Evolutionary conservation across 2,329 filamentous ascomycete species (phyloP).

Genomic region (Pezicula carpinea): DNA sequence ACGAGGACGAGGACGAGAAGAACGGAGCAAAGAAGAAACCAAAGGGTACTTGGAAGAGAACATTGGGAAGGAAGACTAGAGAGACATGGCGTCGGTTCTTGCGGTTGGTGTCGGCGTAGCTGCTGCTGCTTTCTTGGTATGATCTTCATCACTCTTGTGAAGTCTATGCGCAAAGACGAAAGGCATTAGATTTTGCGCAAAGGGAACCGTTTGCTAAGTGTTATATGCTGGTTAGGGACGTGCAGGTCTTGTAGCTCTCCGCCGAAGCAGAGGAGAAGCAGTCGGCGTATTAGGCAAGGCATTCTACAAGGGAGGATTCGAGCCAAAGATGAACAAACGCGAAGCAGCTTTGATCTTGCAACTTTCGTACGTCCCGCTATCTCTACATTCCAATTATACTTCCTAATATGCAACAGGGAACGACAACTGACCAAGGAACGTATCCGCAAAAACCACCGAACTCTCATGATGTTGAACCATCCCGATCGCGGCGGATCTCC

Average conservation of each 20-base stretch:
- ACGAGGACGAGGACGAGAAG: no score
- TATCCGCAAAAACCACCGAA: constrained; percentile 90
- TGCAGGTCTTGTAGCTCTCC: constrained; percentile 83
- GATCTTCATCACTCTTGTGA: constrained; percentile 12
- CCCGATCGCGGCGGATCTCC: constrained; percentile 95
- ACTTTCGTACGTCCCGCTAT: constrained; percentile 60
- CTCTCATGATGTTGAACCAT: constrained; percentile 95
- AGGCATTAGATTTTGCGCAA: no score
- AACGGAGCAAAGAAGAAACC: no score
- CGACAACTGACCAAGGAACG: constrained; percentile 85
- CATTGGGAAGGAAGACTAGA: no score
- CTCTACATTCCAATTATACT: neutral
- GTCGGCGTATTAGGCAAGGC: constrained; percentile 79
- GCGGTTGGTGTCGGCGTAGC: constrained; percentile 57
- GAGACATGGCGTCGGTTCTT: constrained; percentile 52
- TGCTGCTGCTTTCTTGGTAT: constrained; percentile 61
- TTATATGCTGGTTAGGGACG: constrained; percentile 59
- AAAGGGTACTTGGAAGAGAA: no score
- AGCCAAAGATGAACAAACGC: constrained; percentile 85
- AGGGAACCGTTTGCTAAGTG: constrained; percentile 11
- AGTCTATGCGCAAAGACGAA: constrained; percentile 1
- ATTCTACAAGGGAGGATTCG: constrained; percentile 99
- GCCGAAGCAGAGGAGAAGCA: constrained; percentile 70
- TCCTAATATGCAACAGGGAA: constrained; percentile 55
- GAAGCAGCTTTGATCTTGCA: constrained; percentile 90